Percentiles rank a stretch among this genome's conserved stretches.
Conservation (phyloP, 345 rosid genomes). For the Eutrema japonicum region DNA sequence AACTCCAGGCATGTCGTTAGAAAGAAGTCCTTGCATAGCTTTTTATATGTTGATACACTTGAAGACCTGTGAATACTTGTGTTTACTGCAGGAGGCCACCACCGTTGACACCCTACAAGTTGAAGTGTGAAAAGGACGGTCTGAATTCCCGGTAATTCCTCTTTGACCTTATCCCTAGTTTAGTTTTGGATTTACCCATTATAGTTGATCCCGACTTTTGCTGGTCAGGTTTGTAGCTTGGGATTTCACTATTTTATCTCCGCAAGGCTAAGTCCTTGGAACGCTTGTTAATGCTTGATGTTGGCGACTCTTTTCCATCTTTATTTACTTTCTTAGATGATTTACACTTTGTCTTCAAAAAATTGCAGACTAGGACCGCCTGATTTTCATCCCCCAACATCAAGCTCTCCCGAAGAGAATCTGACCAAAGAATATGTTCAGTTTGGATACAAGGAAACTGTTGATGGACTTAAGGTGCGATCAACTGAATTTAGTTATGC, state of each 20-base stretch:
- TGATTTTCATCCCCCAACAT: conserved; percentile 89
- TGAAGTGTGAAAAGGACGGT: conserved; percentile 93
- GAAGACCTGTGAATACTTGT: conserved; percentile 29
- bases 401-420: conserved; percentile 91
- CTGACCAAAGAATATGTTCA: conserved; percentile 79
- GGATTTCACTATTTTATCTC: conserved; percentile 20
- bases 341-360: conserved; percentile 33
- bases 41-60: conserved; percentile 36
- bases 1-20: conserved; percentile 68
- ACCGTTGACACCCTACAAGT: conserved; percentile 71
- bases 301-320: conserved; percentile 29
- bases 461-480: conserved; percentile 95
- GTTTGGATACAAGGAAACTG: conserved; percentile 87
- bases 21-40: conserved; percentile 19
- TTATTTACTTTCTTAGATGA: conserved; percentile 26
- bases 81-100: conserved; percentile 69
- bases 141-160: conserved; percentile 77
- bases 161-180: conserved; percentile 19
- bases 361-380: conserved; percentile 88
- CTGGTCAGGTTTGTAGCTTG: conserved; percentile 19
- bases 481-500: conserved; percentile 21
- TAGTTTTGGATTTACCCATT: neutral
- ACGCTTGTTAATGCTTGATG: conserved; percentile 27
- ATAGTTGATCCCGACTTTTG: neutral
- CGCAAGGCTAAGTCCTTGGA: conserved; percentile 23